Conservation (phyloP, 805 yeast genomes). For the Torulaspora microellipsoides region DNA sequence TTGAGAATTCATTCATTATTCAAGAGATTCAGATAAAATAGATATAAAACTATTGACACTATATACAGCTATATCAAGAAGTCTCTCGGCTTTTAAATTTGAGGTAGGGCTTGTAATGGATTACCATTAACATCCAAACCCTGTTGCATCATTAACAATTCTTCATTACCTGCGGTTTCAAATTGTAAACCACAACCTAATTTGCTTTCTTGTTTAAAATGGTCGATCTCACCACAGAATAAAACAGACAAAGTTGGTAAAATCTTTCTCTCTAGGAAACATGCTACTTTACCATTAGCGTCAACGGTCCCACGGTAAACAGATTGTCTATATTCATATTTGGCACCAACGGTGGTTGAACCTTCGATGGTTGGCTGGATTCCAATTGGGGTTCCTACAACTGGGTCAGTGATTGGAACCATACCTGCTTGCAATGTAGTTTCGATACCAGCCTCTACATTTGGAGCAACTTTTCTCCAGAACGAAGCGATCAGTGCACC, state of each 20-base stretch:
- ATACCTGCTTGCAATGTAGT: slow-evolving; percentile 74
- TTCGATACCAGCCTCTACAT: slow-evolving; percentile 93
- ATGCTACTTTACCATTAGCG: slow-evolving; percentile 83
- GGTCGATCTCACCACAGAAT: slow-evolving; percentile 92
- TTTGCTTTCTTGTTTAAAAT: slow-evolving; percentile 68
- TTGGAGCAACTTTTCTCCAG: slow-evolving; percentile 90
- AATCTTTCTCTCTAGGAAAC: slow-evolving; percentile 88
- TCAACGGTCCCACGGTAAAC: slow-evolving; percentile 94
- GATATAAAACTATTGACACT: slow-evolving; percentile 10
- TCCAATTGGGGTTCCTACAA: slow-evolving; percentile 76
- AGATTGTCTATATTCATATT: slow-evolving; percentile 95
- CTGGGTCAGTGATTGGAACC: slow-evolving; percentile 67
- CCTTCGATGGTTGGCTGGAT: slow-evolving; percentile 86
- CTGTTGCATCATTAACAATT: slow-evolving; percentile 85
- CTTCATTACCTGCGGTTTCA: slow-evolving; percentile 93
- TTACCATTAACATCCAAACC: slow-evolving; percentile 83
- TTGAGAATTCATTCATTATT: slow-evolving; percentile 3
- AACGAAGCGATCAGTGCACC: slow-evolving; percentile 86
- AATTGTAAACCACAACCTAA: slow-evolving; percentile 93
- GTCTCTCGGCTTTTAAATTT: slow-evolving; percentile 33
- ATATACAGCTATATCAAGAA: slow-evolving; percentile 13
- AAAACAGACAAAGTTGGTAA: slow-evolving; percentile 85
- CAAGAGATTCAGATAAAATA: slow-evolving; percentile 8
- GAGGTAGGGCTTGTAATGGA: slow-evolving; percentile 79
- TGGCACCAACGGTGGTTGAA: slow-evolving; percentile 89